Base-by-base conservation (phyloP, 805 yeast species). In the Kluyveromyces starmeri region DNA sequence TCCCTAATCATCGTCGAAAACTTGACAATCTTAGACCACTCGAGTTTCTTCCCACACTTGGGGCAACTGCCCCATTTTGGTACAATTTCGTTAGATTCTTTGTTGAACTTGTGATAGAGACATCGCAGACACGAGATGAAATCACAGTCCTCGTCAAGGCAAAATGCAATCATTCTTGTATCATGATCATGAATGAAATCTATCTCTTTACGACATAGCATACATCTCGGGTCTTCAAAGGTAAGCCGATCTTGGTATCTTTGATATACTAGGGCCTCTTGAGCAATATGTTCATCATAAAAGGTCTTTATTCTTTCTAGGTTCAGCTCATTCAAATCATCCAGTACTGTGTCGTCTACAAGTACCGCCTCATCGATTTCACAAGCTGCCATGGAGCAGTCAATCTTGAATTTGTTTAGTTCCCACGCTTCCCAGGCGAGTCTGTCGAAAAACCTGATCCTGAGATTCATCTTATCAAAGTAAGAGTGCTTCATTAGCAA, bases 381-480 rank as follows among this genome's bases (percentile, higher is more conserved):
- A n/a, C 32, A 18, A 26, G 7, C 22, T 11, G 30, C 28, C 3
- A 19, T 12, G 7, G 17, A 5, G 27, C 7, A 12, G 12, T 27
- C 24, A 7, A 49, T 28, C 4, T 29, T 32, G 36, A 46, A 52
- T 20, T 50, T 51, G 35, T 57, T 49, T 7, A 27, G 22, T 3
- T 43, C 41, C 59, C 59, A 57, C 1, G 43, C 23, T 4, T 34
- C 29, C 20, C 37, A 35, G 2, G 46, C 42, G 10, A 55, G 55
- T 3, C 31, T 47, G 40, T 51, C 55, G 34, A 77, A 75, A 18
- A 77, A 53, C 3, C 63, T 62, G 0, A 78, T 63, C 19, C 55
- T 55, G 28, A 79, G 51, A 19, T 64, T 61, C 64, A 74, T 58
- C 6, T 59, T 46, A 1, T 45, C 42, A 47, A 78, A 79, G 26